phyloP scores from a whole-genome alignment of 352 stramenopile genomes.

The Globisporangium heterothallicum region DNA sequence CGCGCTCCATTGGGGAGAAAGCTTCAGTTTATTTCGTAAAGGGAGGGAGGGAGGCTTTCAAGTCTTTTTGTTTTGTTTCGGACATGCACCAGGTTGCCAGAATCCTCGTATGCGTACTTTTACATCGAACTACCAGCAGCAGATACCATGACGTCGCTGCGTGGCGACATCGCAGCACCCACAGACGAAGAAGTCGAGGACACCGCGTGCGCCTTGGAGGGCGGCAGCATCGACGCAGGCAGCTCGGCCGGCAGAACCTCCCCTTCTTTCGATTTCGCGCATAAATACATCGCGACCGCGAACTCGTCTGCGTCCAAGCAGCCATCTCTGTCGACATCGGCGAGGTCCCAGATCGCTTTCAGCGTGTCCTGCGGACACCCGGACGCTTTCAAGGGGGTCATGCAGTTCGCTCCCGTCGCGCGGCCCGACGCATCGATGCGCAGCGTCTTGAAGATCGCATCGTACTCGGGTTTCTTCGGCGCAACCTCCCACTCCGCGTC shows the following conservation, averaged over 20 bases:
- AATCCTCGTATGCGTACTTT: too few species aligned
- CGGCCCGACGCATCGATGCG: slow-evolving; percentile 45
- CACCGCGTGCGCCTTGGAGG: slow-evolving; percentile 28
- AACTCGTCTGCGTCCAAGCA: slow-evolving; percentile 89
- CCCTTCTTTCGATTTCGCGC: slow-evolving; percentile 63
- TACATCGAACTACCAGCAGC: not conserved
- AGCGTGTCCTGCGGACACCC: slow-evolving; percentile 63
- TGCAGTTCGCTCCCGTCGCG: slow-evolving; percentile 64
- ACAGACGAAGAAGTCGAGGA: not conserved
- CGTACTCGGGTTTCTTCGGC: slow-evolving; percentile 69
- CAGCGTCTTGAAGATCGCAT: slow-evolving; percentile 78
- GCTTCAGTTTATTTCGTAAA: too few species aligned
- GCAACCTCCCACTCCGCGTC: slow-evolving; percentile 59
- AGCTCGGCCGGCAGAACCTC: slow-evolving; percentile 63
- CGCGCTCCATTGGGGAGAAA: too few species aligned
- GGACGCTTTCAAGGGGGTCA: slow-evolving; percentile 68
- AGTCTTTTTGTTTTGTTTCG: not conserved
- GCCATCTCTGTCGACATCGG: slow-evolving; percentile 87
- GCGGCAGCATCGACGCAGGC: slow-evolving; percentile 45
- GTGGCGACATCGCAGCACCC: slow-evolving; percentile 4
- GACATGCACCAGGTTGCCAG: too few species aligned
- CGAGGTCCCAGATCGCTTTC: slow-evolving; percentile 87
- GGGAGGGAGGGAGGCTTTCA: not conserved
- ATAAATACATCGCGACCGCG: slow-evolving; percentile 88
- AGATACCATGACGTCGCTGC: not conserved